phyloP scores from a whole-genome alignment of 768 basidiomycete species.

The Lactifluus subvellereus region DNA sequence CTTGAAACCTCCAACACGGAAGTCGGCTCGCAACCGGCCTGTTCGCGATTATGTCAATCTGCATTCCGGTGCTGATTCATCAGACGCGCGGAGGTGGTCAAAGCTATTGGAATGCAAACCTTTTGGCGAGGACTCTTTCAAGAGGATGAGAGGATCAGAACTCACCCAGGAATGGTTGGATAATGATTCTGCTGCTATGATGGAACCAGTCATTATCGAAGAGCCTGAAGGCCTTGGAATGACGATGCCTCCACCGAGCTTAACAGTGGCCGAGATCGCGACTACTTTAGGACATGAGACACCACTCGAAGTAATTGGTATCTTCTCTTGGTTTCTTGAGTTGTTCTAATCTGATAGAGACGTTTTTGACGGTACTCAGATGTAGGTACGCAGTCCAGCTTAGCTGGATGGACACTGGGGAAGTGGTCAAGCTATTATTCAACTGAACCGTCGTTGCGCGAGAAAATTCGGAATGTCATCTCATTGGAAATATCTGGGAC shows the following conservation, averaged over 20 bases:
- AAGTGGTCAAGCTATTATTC: constrained; percentile 89
- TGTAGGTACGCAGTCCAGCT: constrained; percentile 80
- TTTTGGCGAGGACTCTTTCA: constrained; percentile 59
- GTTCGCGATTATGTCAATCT: constrained; percentile 77
- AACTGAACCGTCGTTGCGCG: constrained; percentile 57
- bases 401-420: constrained; percentile 82
- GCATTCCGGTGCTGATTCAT: constrained; percentile 56
- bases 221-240: constrained; percentile 79
- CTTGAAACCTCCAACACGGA: constrained; percentile 70
- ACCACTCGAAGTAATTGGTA: constrained; percentile 90
- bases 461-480: constrained; percentile 93
- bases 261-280: constrained; percentile 79
- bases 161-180: constrained; percentile 74
- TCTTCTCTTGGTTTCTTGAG: constrained; percentile 23
- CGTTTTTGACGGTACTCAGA: constrained; percentile 40
- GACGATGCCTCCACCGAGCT: constrained; percentile 69
- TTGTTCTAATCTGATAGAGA: not conserved
- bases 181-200: constrained; percentile 64
- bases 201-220: constrained; percentile 78
- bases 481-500: constrained; percentile 91
- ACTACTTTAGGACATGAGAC: constrained; percentile 70
- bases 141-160: constrained; percentile 57
- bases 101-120: constrained; percentile 62
- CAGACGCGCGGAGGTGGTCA: constrained; percentile 56
- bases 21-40: constrained; percentile 69